phyloP scores from a whole-genome alignment of 768 basidiomycete genomes.

The Candolleomyces aberdarensis region DNA sequence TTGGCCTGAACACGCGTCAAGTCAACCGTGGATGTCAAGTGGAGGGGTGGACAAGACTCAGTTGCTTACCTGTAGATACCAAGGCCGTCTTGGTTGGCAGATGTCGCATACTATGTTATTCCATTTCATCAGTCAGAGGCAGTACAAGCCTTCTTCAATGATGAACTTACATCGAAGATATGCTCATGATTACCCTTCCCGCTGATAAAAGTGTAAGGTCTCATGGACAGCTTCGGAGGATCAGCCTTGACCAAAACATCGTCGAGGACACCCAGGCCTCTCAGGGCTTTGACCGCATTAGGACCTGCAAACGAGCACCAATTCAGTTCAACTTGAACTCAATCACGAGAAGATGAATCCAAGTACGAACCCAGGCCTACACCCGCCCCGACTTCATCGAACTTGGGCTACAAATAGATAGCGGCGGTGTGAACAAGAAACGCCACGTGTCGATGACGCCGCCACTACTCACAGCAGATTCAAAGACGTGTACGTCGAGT shows the following conservation, averaged over 20 bases:
- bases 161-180: conserved; percentile 40
- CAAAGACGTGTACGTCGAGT: conserved; percentile 47
- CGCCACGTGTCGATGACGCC: not conserved
- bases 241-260: conserved; percentile 36
- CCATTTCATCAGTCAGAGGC: not conserved
- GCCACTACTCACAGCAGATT: conserved; percentile 41
- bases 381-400: conserved; percentile 54
- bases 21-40: not conserved
- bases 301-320: conserved; percentile 31
- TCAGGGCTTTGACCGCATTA: conserved; percentile 45
- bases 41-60: not conserved
- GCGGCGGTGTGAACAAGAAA: not conserved
- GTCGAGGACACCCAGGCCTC: conserved; percentile 42
- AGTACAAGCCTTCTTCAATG: not conserved
- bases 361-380: conserved; percentile 42
- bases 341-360: not conserved
- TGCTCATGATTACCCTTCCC: conserved; percentile 39
- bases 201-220: conserved; percentile 40
- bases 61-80: conserved; percentile 41
- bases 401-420: conserved; percentile 33
- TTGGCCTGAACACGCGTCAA: conserved; percentile 31
- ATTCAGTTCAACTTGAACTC: not conserved
- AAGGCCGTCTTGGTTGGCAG: conserved; percentile 34
- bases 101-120: conserved; percentile 27
- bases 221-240: conserved; percentile 25